Base-by-base conservation (phyloP, 78 protist species). In the slime mould (Dictyostelium discoideum) region DNA sequence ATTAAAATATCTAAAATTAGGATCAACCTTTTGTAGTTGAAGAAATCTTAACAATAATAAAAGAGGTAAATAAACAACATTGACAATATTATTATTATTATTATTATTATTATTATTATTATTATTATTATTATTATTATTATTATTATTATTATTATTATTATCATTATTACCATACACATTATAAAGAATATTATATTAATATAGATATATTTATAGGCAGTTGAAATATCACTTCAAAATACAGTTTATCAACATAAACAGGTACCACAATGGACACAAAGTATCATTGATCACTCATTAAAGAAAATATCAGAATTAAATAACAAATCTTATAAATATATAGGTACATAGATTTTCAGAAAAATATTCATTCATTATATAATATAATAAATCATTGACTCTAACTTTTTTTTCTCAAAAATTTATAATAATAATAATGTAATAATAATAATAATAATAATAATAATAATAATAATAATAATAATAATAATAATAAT, bases 261-360 rank as follows among this genome's bases (percentile, higher is more conserved):
- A 39, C 96, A 85, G 86, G 98, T 98, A 65, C 96, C 87, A n/a
- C 84, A 92, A 86, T 94, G 97, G 97, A 95, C 98, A 42, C 57
- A 65, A 60, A 74, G 90, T 72, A 65, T 98, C 16, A 90, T 97
- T 44, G 99, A 98, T 65, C 37, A 16, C 14, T 67, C 96, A 24
- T n/a, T 97, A 63, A 96, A 95, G 79, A 74, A 87, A 32, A 92
- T 98, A 8, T 29, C 92, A 13, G 96, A 85, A 60, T 42, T 94
- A 72, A 94, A 96, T 8, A 63, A 63, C 73, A 96, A 86, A 87
- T 96, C 98, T 22, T 98, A 76, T 85, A 98, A 98, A 86, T 98
- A 97, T 81, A 72, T 98, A 24, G 93, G 79, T 78, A n/a, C n/a
- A 86, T 26, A 60, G 7, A 44, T n/a, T 26, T 48, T 14, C 1